Conservation (phyloP, 179 eudicot species). For the Dionaea muscipula region DNA sequence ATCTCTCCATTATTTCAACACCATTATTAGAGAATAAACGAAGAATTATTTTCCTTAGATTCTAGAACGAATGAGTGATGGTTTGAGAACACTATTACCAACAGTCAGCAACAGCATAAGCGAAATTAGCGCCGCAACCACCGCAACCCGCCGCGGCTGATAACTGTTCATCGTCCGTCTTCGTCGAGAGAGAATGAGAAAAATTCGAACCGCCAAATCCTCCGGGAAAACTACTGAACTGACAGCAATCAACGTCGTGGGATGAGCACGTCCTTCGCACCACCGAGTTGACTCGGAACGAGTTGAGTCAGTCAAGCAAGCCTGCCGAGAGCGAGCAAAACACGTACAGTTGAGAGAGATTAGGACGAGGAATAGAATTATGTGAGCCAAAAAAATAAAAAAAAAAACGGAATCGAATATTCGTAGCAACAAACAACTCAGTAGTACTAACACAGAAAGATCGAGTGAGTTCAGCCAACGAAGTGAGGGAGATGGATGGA, state of each 20-base stretch:
- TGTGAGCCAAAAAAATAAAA: no score
- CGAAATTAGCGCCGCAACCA: conserved; percentile 4
- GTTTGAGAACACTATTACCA: not conserved
- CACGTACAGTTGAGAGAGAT: not conserved
- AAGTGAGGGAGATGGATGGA: no score
- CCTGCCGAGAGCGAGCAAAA: not conserved
- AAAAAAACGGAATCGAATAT: no score
- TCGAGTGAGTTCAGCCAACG: no score
- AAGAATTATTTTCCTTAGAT: not conserved
- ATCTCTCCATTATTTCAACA: not conserved
- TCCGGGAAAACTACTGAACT: no score
- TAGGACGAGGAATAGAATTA: not conserved
- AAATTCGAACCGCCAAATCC: not conserved
- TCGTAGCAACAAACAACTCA: no score
- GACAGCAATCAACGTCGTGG: no score
- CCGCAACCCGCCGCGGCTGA: conserved; percentile 3
- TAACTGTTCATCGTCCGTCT: not conserved
- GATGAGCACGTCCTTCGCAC: not conserved
- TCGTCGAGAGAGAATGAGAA: not conserved
- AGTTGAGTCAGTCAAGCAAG: not conserved
- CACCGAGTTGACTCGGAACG: not conserved
- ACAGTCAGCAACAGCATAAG: not conserved
- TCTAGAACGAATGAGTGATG: not conserved
- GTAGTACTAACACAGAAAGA: no score
- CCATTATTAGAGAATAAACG: not conserved